A percentile compares a stretch with the other conserved stretches of the same genome.
Evolutionary conservation across 2,329 filamentous ascomycete species (phyloP).

Genomic region (Aspergillus sp.): DNA sequence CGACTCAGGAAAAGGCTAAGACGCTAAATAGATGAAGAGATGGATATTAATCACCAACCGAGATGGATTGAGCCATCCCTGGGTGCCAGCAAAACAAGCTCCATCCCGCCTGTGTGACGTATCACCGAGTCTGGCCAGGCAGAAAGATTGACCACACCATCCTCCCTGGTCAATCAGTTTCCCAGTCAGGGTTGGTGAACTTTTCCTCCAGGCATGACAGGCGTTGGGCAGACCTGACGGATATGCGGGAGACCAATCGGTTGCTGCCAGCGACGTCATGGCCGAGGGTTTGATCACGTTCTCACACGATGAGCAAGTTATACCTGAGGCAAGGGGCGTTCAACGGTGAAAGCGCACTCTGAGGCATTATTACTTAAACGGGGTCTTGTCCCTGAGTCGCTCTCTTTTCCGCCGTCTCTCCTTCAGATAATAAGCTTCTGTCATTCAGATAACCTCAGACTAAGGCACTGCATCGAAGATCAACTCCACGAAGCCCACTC

Average conservation of each 20-base stretch:
- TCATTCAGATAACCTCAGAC: background rate
- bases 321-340: constrained; percentile 1
- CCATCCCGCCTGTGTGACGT: background rate
- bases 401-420: background rate
- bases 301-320: background rate
- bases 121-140: background rate
- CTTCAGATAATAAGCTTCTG: constrained; percentile 3
- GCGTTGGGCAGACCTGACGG: constrained; percentile 15
- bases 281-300: constrained; percentile 9
- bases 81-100: background rate
- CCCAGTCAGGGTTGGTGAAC: constrained; percentile 3
- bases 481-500: background rate
- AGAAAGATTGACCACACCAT: constrained; percentile 6
- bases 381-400: background rate
- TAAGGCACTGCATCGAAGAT: no score
- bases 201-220: constrained; percentile 6
- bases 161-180: constrained; percentile 11
- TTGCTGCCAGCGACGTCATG: constrained; percentile 17
- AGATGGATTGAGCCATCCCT: background rate
- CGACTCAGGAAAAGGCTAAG: no score
- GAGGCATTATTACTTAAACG: background rate
- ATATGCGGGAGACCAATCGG: constrained; percentile 13
- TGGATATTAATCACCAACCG: background rate
- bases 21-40: no score
- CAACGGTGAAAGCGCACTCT: background rate